Base-by-base conservation (phyloP, 2,329 filamentous ascomycete species). In the Colletotrichum orbiculare region DNA sequence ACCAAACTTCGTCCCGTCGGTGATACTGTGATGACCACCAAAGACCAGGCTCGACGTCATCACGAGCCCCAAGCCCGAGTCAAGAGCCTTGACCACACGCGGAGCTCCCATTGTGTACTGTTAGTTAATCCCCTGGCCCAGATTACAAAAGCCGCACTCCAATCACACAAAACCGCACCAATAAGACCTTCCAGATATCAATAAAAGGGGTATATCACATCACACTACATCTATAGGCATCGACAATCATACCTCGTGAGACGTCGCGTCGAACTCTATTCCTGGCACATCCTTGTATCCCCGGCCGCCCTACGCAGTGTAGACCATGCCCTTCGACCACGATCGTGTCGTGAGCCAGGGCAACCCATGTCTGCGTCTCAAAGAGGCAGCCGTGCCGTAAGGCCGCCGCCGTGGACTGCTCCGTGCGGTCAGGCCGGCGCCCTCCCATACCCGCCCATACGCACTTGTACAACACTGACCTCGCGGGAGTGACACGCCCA, bases 191-290 rank as follows among this genome's bases (percentile, higher is more conserved):
- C 25, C 25, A 25, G 4, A 25, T 25, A 25, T 25, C 25, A 25
- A 25, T 25, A 25, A 25, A 25, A 25, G 25, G 25, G 25, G 25
- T 55, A 52, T 52, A 56, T 53, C 25, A 2, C 48, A 34, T 11
- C 57, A n/a, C 37, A 45, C 52, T 12, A 25, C 55, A 61, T 65
- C 15, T 43, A 54, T 52, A 53, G 46, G 10, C 49, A 48, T 62
- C 47, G 52, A 38, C 58, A 56, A 65, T 48, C 41, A 61, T 53
- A 56, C 62, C 57, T 61, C 46, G 39, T 62, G 62, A 65, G 62
- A 65, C 62, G 62, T 65, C 58, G 58, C 62, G 42, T 57, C 41
- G 17, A 62, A 53, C 52, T 56, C 46, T 56, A 47, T 53, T 52
- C 34, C 34, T 15, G 6, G 13, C 11, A 49, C 17, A 48, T 50